Conservation (phyloP, 1,284 basidiomycete species). For the Puccinia horiana region DNA sequence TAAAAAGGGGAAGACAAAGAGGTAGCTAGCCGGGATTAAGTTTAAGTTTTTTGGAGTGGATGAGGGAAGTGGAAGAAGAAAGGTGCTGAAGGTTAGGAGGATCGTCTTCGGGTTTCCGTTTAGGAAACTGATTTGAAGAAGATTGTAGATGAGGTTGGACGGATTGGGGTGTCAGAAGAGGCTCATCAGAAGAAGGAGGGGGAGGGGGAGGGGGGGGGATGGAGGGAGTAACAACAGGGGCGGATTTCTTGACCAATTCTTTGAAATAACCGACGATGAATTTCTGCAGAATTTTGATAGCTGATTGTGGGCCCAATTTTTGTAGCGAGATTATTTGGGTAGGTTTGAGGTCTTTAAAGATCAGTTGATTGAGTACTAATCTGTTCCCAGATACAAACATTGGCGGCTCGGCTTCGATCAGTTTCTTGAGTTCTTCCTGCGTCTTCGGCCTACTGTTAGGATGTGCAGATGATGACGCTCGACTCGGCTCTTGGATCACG, state of each 20-base stretch:
- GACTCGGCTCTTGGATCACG: constrained; percentile 4
- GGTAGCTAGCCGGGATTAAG: neutral
- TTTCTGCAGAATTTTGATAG: constrained; percentile 43
- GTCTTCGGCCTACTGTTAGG: neutral
- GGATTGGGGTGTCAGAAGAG: neutral
- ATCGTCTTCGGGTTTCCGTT: no score
- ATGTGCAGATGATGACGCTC: neutral
- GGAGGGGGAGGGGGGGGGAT: neutral
- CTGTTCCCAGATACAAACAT: constrained; percentile 14
- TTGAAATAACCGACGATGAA: constrained; percentile 44
- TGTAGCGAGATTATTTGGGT: constrained; percentile 3
- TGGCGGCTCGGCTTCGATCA: constrained; percentile 30
- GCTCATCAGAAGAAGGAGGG: neutral
- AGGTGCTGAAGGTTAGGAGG: neutral
- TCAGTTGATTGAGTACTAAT: constrained; percentile 19
- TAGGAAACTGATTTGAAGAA: neutral
- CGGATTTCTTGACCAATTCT: neutral
- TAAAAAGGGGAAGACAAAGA: neutral
- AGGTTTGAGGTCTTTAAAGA: constrained; percentile 29
- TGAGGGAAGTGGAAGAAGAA: neutral
- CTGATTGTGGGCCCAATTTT: constrained; percentile 24
- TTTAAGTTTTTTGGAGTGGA: neutral
- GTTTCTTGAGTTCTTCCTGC: constrained; percentile 10
- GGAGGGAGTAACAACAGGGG: neutral
- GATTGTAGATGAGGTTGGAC: neutral